Evolutionary conservation across 2,329 filamentous ascomycete genomes (phyloP), one percentile per base, ranked within the genome.

Genomic region (Clonostachys byssicola): DNA sequence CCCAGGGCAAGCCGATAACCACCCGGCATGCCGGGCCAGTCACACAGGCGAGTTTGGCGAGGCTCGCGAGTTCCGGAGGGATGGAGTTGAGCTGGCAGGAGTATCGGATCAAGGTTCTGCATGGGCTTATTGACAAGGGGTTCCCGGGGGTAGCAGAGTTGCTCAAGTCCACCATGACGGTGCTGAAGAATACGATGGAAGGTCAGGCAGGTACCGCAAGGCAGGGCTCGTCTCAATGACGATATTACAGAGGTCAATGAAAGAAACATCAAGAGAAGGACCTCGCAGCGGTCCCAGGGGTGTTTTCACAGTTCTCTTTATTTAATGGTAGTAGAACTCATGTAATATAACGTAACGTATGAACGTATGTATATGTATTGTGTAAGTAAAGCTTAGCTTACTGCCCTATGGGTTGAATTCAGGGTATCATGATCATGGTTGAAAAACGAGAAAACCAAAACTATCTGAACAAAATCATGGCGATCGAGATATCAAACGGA

Each of bases 101-200:
- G 44, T 95, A 91, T 62, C 77, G 87, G 49, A 71, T 89, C 6
- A 78, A 81, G n/a, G 84, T 92, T 51, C 66, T 95, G 48, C 74
- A 75, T 44, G 81, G 83, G 65, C 65, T 95, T 51, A 84, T 86
- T 49, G 70, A 67, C 6, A 77, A 76, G 46, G 86, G 86, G 0
- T 74, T 87, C 42, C 67, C 64, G 12, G 90, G 90, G 0, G 74
- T 92, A 33, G 77, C 79, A 14, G 76, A 85, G 52, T 66, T 95
- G 57, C 85, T 95, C 76, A 87, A 87, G 63, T 89, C 83, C 56
- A 92, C 88, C 2, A 90, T 94, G 80, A 89, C 86, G 61, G 81
- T 85, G 44, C 66, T 92, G 55, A 83, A 82, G 66, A 78, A 71
- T 50, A 65, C 67, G 34, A 67, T 64, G 56, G 61, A 66, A 34